These are phyloP conservation scores for Trichoderma sp. DNA, from an alignment of 2,329 filamentous ascomycete species.

Conservation along the genomic window DNA sequence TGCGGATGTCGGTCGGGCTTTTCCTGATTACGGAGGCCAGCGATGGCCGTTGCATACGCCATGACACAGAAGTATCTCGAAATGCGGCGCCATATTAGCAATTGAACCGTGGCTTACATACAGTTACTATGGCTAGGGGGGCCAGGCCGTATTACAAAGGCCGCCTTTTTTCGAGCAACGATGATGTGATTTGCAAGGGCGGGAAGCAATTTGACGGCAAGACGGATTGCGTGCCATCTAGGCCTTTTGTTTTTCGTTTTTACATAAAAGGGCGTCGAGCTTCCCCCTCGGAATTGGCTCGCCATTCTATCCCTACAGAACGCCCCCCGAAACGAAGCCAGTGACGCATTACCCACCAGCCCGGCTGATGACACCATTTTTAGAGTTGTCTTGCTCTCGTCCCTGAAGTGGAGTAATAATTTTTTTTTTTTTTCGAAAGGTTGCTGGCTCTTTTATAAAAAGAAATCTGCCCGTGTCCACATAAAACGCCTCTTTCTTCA, in stretches of 20 bases:
- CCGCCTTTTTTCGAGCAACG: background rate
- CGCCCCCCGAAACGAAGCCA: background rate
- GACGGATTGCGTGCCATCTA: background rate
- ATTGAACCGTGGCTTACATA: conserved; percentile 8
- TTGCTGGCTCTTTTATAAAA: background rate
- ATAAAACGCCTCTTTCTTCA: background rate
- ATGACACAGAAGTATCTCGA: conserved; percentile 22
- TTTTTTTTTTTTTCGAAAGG: background rate
- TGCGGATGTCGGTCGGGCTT: conserved; percentile 17
- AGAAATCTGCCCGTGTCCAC: background rate
- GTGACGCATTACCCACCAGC: conserved; percentile 17
- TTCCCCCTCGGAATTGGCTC: background rate
- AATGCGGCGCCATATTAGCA: conserved; percentile 8
- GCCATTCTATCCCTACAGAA: background rate
- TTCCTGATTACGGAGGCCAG: background rate
- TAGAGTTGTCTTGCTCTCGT: conserved; percentile 22
- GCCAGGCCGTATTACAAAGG: conserved; percentile 3
- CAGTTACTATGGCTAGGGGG: background rate
- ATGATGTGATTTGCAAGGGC: conserved; percentile 19
- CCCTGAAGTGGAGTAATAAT: conserved; percentile 20
- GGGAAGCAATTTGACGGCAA: background rate
- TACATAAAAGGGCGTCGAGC: conserved; percentile 9
- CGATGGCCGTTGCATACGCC: conserved; percentile 12
- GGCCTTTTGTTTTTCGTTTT: background rate
- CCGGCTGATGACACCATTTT: conserved; percentile 28